phyloP scores from a whole-genome alignment of 1,284 basidiomycete species.

The Cutaneotrichosporon mucoides region DNA sequence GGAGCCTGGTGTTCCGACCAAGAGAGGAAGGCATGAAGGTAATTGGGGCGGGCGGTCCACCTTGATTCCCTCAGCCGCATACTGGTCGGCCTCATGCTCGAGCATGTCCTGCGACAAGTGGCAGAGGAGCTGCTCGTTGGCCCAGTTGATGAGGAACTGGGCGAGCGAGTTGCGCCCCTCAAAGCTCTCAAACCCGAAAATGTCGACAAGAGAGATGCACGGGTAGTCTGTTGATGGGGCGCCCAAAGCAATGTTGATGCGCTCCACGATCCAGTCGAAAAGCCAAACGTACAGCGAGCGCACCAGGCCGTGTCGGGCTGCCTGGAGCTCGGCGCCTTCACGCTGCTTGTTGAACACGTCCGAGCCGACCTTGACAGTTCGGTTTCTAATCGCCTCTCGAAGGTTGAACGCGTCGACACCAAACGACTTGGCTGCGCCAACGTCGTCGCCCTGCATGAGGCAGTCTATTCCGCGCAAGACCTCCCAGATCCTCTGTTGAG shows the following conservation, averaged over 20 bases:
- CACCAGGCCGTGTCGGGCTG: slow-evolving; percentile 16
- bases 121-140: slow-evolving; percentile 20
- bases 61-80: slow-evolving; percentile 16
- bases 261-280: slow-evolving; percentile 16
- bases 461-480: slow-evolving; percentile 16
- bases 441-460: slow-evolving; percentile 12
- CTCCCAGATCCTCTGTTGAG: slow-evolving; percentile 15
- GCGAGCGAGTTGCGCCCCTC: slow-evolving; percentile 13
- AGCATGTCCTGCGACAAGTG: slow-evolving; percentile 19
- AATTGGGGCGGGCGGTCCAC: slow-evolving; percentile 9
- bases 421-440: slow-evolving; percentile 7
- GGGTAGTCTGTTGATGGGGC: slow-evolving; percentile 9
- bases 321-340: slow-evolving; percentile 14
- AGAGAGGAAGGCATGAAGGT: slow-evolving; percentile 13
- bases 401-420: slow-evolving; percentile 11
- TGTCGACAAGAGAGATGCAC: slow-evolving; percentile 18
- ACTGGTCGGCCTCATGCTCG: slow-evolving; percentile 18
- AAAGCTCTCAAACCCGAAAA: slow-evolving; percentile 22
- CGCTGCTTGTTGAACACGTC: slow-evolving; percentile 16
- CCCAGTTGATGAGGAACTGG: slow-evolving; percentile 24
- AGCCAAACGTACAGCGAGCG: slow-evolving; percentile 20
- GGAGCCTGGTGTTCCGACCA: slow-evolving; percentile 11
- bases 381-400: slow-evolving; percentile 13
- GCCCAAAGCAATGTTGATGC: slow-evolving; percentile 15
- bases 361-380: slow-evolving; percentile 13